A percentile compares a stretch with the other conserved stretches of the same genome.
phyloP scores from a whole-genome alignment of 208 protist genomes.

The Leishmania tropica region DNA sequence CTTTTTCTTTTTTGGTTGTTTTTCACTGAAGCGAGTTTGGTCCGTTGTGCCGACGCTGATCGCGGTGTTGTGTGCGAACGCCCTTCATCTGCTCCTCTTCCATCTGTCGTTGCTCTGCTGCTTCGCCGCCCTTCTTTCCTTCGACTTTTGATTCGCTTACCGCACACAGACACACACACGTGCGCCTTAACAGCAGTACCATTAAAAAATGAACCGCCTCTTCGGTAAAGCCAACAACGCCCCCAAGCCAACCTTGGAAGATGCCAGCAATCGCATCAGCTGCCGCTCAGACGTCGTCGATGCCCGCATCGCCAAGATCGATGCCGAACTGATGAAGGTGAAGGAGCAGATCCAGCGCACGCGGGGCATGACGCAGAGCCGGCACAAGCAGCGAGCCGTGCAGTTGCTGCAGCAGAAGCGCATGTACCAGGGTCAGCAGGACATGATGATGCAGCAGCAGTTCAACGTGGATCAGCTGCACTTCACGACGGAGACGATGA shows the following conservation, averaged over 20 bases:
- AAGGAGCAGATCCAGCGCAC: conserved; percentile 82
- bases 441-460: conserved; percentile 91
- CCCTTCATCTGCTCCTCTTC: background rate
- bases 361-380: conserved; percentile 71
- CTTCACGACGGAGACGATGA: conserved; percentile 90
- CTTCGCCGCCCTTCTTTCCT: background rate
- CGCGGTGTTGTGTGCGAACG: background rate
- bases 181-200: background rate
- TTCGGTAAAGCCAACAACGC: conserved; percentile 81
- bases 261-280: conserved; percentile 75
- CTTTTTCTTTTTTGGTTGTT: background rate
- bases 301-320: conserved; percentile 82
- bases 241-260: conserved; percentile 86
- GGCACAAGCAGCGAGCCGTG: conserved; percentile 91
- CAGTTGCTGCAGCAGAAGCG: conserved; percentile 93
- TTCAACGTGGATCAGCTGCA: conserved; percentile 94
- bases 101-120: background rate
- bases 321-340: conserved; percentile 86
- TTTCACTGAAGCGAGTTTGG: background rate
- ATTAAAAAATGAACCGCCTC: conserved; percentile 82
- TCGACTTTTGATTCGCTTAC: background rate
- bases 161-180: background rate
- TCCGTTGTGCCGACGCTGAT: background rate
- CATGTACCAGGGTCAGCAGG: conserved; percentile 92
- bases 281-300: conserved; percentile 79